phyloP scores from a whole-genome alignment of 768 basidiomycete species.

The Tylopilus balloui region DNA sequence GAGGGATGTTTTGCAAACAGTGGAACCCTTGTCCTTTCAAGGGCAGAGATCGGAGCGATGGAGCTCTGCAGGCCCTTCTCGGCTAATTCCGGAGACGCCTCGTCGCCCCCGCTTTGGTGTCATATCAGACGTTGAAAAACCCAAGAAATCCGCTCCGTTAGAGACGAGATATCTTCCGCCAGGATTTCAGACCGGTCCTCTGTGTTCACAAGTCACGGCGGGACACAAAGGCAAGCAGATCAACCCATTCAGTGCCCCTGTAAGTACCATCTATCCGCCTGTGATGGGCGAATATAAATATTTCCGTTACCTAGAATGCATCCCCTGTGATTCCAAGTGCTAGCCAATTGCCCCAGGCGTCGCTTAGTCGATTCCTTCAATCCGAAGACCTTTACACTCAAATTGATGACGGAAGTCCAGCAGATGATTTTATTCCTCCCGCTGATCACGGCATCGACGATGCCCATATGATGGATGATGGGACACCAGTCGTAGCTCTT shows the following conservation, averaged over 20 bases:
- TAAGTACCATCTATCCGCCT: neutral
- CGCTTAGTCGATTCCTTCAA: conserved; percentile 8
- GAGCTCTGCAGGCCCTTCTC: conserved; percentile 27
- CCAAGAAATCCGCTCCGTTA: conserved; percentile 10
- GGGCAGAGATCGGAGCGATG: conserved; percentile 35
- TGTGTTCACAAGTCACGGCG: conserved; percentile 16
- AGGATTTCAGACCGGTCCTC: conserved; percentile 21
- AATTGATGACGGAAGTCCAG: conserved; percentile 8
- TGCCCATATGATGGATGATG: conserved; percentile 32
- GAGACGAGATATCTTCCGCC: conserved; percentile 24
- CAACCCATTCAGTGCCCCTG: conserved; percentile 1
- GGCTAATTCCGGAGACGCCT: conserved; percentile 34
- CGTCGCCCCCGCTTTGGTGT: conserved; percentile 33
- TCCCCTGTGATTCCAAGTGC: conserved; percentile 21
- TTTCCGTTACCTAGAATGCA: conserved; percentile 1
- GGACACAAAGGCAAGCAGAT: conserved; percentile 20
- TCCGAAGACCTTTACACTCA: conserved; percentile 21
- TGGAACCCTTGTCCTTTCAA: conserved; percentile 38
- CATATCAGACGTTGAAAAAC: conserved; percentile 23
- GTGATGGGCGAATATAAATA: neutral
- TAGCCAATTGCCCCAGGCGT: conserved; percentile 19
- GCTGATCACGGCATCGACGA: conserved; percentile 30
- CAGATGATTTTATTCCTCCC: conserved; percentile 13
- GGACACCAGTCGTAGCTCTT: conserved; percentile 4
- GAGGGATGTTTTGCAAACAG: conserved; percentile 40